A percentile compares a stretch with the other conserved stretches of the same genome.
Conservation (phyloP, 2,329 filamentous ascomycete genomes). For the Lachnellula arida region DNA sequence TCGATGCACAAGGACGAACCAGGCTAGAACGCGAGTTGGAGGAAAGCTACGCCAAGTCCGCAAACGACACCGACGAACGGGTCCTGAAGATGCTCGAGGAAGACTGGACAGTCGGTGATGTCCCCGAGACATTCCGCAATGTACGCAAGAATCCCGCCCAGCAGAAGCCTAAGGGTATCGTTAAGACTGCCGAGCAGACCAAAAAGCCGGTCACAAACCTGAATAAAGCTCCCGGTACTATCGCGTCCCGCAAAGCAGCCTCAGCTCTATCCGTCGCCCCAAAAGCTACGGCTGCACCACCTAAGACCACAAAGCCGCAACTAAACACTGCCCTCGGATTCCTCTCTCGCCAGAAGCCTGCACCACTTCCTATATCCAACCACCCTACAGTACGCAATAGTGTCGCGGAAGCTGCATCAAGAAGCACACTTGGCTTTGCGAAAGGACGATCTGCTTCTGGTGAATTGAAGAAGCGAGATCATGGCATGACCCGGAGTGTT, state of each 20-base stretch:
- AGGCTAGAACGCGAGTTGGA: constrained; percentile 57
- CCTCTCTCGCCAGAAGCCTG: constrained; percentile 37
- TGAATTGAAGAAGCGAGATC: constrained; percentile 24
- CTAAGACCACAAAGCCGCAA: constrained; percentile 30
- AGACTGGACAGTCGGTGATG: constrained; percentile 54
- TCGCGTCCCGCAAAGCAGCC: constrained; percentile 52
- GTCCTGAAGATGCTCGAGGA: constrained; percentile 63
- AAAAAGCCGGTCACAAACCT: constrained; percentile 22
- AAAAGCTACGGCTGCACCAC: constrained; percentile 27
- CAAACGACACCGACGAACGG: constrained; percentile 58
- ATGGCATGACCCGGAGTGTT: constrained; percentile 21
- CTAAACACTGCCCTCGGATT: constrained; percentile 34
- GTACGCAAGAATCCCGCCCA: constrained; percentile 25
- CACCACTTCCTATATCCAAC: constrained; percentile 40
- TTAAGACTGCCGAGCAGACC: constrained; percentile 5
- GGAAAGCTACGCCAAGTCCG: constrained; percentile 35
- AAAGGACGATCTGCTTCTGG: constrained; percentile 60
- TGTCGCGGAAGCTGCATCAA: constrained; percentile 63
- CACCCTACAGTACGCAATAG: constrained; percentile 52
- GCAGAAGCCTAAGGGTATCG: constrained; percentile 8
- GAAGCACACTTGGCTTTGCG: constrained; percentile 79
- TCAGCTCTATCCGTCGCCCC: constrained; percentile 44
- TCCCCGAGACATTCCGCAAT: constrained; percentile 42
- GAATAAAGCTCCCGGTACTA: constrained; percentile 41
- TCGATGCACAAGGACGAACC: constrained; percentile 64